Percentiles rank a stretch among this genome's conserved stretches.
These are phyloP conservation scores for Endotrypanum monterogeii DNA, from an alignment of 208 protist genomes.

Conservation along the genomic window DNA sequence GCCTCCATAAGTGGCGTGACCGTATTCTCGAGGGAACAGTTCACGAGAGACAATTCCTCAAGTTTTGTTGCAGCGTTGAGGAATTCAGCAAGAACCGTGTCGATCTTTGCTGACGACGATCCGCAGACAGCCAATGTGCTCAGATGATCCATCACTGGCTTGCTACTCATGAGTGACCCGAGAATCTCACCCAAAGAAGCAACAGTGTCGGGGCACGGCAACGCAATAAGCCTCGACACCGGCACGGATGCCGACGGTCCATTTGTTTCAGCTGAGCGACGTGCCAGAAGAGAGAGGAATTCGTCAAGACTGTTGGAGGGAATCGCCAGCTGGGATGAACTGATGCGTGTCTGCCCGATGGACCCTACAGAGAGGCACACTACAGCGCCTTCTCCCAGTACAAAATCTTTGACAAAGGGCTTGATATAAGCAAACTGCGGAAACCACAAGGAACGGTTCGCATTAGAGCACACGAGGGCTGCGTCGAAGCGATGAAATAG, in stretches of 20 bases:
- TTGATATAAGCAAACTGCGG: slow-evolving; percentile 5
- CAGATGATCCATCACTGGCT: slow-evolving; percentile 10
- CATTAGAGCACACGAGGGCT: slow-evolving; percentile 55
- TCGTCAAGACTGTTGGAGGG: slow-evolving; percentile 7
- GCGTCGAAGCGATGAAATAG: slow-evolving; percentile 44
- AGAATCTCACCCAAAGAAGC: slow-evolving; percentile 16
- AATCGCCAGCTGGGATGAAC: slow-evolving; percentile 13
- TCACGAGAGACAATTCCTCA: slow-evolving; percentile 11
- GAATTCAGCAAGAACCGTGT: slow-evolving; percentile 2
- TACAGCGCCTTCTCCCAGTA: not conserved
- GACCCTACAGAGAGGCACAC: slow-evolving; percentile 3
- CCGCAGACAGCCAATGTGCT: slow-evolving; percentile 4
- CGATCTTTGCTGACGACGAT: not conserved
- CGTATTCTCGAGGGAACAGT: slow-evolving; percentile 16
- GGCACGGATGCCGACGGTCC: not conserved
- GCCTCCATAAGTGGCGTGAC: slow-evolving; percentile 21
- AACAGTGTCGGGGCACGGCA: slow-evolving; percentile 11
- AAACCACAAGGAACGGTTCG: slow-evolving; percentile 52
- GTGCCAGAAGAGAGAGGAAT: slow-evolving; percentile 23
- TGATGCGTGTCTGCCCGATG: not conserved
- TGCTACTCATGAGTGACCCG: slow-evolving; percentile 12
- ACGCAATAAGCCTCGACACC: slow-evolving; percentile 4
- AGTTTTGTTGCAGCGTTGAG: slow-evolving; percentile 1
- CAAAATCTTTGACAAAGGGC: not conserved
- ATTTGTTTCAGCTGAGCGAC: slow-evolving; percentile 4